Evolutionary conservation across 176 grass and related monocot genomes (phyloP).

Genomic region (Aechmea fasciata): DNA sequence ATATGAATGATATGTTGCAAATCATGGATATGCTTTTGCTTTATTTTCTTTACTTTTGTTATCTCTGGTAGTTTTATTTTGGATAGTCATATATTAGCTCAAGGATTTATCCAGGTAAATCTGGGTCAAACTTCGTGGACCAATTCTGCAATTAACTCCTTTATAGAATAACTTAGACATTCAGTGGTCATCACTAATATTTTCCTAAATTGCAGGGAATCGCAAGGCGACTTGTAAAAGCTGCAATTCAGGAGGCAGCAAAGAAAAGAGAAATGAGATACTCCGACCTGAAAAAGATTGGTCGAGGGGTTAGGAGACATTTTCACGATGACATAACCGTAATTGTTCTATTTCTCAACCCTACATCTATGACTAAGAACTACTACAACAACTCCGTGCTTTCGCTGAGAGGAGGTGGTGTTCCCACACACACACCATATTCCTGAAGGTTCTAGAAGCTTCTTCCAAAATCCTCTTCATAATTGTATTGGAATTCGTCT

Average conservation of each 20-base stretch:
- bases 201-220: slow-evolving; percentile 28
- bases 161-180: neutral
- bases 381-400: slow-evolving; percentile 22
- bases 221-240: slow-evolving; percentile 28
- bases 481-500: neutral
- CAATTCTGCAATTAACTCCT: neutral
- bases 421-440: neutral
- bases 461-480: neutral
- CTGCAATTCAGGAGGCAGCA: slow-evolving; percentile 24
- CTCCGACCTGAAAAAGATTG: slow-evolving; percentile 33
- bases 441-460: neutral
- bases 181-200: slow-evolving; percentile 7
- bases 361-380: slow-evolving; percentile 15
- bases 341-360: slow-evolving; percentile 39
- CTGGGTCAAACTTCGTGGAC: neutral
- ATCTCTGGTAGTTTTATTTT: neutral
- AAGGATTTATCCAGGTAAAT: neutral
- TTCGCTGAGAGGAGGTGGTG: slow-evolving; percentile 27
- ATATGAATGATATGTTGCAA: neutral
- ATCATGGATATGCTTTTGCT: neutral
- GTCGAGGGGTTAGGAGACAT: slow-evolving; percentile 29
- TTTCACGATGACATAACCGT: slow-evolving; percentile 58
- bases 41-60: neutral
- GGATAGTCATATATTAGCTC: neutral
- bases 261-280: slow-evolving; percentile 38